Evolutionary conservation across 352 stramenopile species (phyloP).

Genomic region (Phytopythium kandeliae): DNA sequence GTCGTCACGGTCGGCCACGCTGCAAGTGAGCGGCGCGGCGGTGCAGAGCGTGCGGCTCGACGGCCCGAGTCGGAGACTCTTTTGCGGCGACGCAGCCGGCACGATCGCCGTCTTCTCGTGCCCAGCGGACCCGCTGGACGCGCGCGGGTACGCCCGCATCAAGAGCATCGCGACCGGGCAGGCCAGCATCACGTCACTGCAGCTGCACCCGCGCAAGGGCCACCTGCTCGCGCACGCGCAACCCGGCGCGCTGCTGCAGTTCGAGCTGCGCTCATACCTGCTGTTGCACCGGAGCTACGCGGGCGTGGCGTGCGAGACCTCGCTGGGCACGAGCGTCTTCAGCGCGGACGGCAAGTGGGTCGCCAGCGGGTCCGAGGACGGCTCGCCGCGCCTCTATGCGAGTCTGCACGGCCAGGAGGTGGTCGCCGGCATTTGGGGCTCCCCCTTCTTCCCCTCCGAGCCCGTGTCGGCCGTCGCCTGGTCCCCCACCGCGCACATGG

Average conservation of each 20-base stretch:
- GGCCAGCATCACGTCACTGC: slow-evolving; percentile 39
- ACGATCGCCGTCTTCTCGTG: slow-evolving; percentile 38
- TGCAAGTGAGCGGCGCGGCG: slow-evolving; percentile 24
- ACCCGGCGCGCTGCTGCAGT: slow-evolving; percentile 56
- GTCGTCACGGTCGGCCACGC: slow-evolving; percentile 1
- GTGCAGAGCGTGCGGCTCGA: slow-evolving; percentile 54
- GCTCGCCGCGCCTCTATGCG: slow-evolving; percentile 41
- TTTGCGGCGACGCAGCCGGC: slow-evolving; percentile 50
- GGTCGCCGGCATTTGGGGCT: slow-evolving; percentile 42
- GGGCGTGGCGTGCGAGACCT: slow-evolving; percentile 36
- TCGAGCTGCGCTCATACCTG: slow-evolving; percentile 68
- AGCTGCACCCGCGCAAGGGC: slow-evolving; percentile 55
- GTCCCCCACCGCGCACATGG: slow-evolving; percentile 54
- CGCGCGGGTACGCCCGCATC: slow-evolving; percentile 23
- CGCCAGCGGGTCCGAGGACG: slow-evolving; percentile 56
- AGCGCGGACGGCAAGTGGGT: slow-evolving; percentile 65
- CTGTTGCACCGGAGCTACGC: slow-evolving; percentile 67
- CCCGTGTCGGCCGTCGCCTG: slow-evolving; percentile 57
- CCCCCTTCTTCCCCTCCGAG: slow-evolving; percentile 41
- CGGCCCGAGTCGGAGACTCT: slow-evolving; percentile 30
- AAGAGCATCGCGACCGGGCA: slow-evolving; percentile 55
- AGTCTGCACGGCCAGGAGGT: slow-evolving; percentile 48
- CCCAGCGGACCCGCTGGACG: not conserved
- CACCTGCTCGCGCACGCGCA: slow-evolving; percentile 66
- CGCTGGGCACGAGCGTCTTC: slow-evolving; percentile 46